A percentile compares a stretch with the other conserved stretches of the same genome.
Evolutionary conservation across 163 green algal genomes (phyloP).

Genomic region (Scenedesmus sp.): DNA sequence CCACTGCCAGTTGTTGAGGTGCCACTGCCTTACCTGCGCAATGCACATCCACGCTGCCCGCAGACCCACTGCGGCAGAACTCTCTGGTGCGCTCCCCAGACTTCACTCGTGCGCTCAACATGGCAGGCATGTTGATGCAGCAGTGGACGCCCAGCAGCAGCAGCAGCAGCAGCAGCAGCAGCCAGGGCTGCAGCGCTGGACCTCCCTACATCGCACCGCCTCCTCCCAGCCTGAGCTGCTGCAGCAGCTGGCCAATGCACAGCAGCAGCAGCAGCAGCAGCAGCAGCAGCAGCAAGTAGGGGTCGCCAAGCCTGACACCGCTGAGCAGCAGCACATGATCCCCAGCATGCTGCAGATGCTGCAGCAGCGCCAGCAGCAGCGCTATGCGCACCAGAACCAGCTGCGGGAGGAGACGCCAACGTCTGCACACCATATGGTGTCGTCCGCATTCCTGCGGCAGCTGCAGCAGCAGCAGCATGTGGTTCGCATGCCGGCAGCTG

Average conservation of each 20-base stretch:
- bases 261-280: constrained; percentile 27
- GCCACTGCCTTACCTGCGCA: not conserved
- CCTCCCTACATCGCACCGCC: not conserved
- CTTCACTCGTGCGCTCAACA: constrained; percentile 35
- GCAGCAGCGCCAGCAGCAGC: constrained; percentile 45
- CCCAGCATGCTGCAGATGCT: not conserved
- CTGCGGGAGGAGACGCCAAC: not conserved
- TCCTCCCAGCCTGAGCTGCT: constrained; percentile 18
- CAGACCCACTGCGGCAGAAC: constrained; percentile 26
- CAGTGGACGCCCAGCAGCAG: not conserved
- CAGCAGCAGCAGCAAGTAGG: constrained; percentile 27
- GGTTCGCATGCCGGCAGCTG: not conserved
- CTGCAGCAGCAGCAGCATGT: constrained; percentile 14
- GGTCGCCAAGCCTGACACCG: not conserved
- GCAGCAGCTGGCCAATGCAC: not conserved
- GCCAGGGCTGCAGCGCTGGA: not conserved
- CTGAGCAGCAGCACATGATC: not conserved
- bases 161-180: constrained; percentile 19
- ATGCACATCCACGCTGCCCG: not conserved
- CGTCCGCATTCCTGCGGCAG: not conserved
- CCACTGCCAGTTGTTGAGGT: not conserved
- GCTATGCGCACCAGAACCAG: not conserved
- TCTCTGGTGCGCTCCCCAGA: constrained; percentile 29
- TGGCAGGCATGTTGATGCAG: constrained; percentile 36
- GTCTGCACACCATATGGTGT: not conserved